phyloP scores from a whole-genome alignment of 768 basidiomycete species.

The Tulasnella sp. region DNA sequence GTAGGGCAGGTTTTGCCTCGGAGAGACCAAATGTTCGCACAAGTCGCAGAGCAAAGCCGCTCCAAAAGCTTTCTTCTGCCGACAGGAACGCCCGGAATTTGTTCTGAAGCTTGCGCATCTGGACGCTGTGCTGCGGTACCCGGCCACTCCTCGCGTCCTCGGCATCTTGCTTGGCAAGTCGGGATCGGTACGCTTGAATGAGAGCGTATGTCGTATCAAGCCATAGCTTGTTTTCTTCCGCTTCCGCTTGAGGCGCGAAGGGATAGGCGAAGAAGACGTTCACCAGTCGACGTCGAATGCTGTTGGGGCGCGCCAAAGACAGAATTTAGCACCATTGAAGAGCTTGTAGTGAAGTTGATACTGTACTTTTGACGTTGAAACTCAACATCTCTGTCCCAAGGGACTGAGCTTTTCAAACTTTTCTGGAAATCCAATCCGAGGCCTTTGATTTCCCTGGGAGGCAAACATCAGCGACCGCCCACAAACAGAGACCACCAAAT shows the following conservation, averaged over 20 bases:
- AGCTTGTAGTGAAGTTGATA: neutral
- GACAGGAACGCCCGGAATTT: constrained; percentile 84
- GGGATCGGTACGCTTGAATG: constrained; percentile 73
- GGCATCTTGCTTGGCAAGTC: constrained; percentile 53
- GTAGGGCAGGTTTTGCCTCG: constrained; percentile 48
- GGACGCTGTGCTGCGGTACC: constrained; percentile 35
- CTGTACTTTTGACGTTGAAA: constrained; percentile 69
- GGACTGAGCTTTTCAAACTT: constrained; percentile 27
- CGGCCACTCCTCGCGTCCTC: constrained; percentile 17
- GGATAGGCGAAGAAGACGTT: constrained; percentile 58
- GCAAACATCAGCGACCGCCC: neutral
- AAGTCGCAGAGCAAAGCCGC: constrained; percentile 61
- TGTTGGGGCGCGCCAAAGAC: constrained; percentile 24
- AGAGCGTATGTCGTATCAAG: constrained; percentile 84
- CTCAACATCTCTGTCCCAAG: constrained; percentile 81
- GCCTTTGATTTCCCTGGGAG: constrained; percentile 9
- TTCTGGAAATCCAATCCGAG: constrained; percentile 4
- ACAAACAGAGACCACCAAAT: neutral
- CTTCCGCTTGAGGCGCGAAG: constrained; percentile 59
- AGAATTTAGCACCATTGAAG: neutral
- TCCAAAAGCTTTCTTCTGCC: constrained; percentile 89
- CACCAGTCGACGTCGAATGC: constrained; percentile 60
- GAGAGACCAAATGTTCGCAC: constrained; percentile 59
- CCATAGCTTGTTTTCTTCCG: constrained; percentile 78
- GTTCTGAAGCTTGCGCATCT: constrained; percentile 74